phyloP scores from a whole-genome alignment of 2,329 filamentous ascomycete genomes.

The Pseudofabraea citricarpa region DNA sequence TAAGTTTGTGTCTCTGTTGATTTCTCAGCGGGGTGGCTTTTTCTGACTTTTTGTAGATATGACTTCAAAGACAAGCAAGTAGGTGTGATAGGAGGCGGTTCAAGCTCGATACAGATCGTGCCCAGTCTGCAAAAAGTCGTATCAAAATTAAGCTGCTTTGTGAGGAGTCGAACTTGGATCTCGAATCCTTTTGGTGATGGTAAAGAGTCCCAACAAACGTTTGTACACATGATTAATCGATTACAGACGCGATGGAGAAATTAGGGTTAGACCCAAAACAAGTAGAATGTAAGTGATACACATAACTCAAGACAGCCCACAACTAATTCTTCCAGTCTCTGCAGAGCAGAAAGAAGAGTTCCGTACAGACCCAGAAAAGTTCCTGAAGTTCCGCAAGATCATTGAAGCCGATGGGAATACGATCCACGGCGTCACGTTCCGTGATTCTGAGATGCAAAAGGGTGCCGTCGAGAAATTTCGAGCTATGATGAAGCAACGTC shows the following conservation, averaged over 20 bases:
- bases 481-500: conserved; percentile 34
- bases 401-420: conserved; percentile 39
- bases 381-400: conserved; percentile 36
- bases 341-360: conserved; percentile 34
- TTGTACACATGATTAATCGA: too few species aligned
- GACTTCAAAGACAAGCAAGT: conserved; percentile 40
- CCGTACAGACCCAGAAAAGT: conserved; percentile 31
- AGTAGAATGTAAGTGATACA: conserved; percentile 31
- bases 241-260: conserved; percentile 31
- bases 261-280: conserved; percentile 35
- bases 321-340: conserved; percentile 26
- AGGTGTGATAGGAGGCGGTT: conserved; percentile 43
- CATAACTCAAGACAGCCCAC: not conserved
- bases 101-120: conserved; percentile 46
- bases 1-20: not conserved
- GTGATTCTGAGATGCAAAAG: conserved; percentile 30
- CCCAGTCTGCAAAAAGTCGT: conserved; percentile 39
- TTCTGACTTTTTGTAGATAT: conserved; percentile 24
- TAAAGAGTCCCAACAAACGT: not conserved
- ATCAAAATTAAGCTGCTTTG: conserved; percentile 36
- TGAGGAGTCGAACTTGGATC: conserved; percentile 21
- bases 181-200: conserved; percentile 14
- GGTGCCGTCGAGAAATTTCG: conserved; percentile 28
- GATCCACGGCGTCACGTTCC: conserved; percentile 36
- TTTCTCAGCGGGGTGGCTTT: too few species aligned